These are phyloP conservation scores for Diaporthe citri DNA, from an alignment of 2,329 filamentous ascomycete genomes.

Conservation along the genomic window DNA sequence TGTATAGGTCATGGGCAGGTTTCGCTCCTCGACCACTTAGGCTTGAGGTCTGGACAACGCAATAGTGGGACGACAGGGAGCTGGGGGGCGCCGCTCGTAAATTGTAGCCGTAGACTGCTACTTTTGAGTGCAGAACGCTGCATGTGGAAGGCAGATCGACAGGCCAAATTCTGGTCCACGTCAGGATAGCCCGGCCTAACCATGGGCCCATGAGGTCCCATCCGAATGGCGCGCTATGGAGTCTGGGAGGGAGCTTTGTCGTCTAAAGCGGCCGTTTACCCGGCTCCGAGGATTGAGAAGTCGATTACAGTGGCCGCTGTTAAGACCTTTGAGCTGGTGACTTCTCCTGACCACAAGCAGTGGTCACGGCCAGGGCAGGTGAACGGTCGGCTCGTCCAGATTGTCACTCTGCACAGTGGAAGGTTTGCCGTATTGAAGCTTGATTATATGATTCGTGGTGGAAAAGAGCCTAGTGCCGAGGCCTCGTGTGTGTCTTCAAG, in stretches of 20 bases:
- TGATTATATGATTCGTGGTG: not conserved
- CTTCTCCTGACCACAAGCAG: not conserved
- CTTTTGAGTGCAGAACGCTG: not conserved
- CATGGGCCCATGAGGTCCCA: not conserved
- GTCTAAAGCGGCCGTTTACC: not conserved
- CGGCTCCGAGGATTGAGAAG: not conserved
- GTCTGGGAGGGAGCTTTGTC: not conserved
- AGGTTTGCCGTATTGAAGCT: conserved; percentile 14
- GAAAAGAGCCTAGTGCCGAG: not conserved
- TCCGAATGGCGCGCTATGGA: conserved; percentile 12
- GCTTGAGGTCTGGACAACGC: not conserved
- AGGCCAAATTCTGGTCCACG: conserved; percentile 13
- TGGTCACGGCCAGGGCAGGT: not conserved
- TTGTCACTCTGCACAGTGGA: not conserved
- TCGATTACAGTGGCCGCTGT: not conserved
- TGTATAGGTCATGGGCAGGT: conserved; percentile 10
- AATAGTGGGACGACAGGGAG: conserved; percentile 7
- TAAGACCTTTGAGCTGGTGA: not conserved
- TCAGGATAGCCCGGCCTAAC: not conserved
- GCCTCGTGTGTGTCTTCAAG: not conserved
- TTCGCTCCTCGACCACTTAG: conserved; percentile 18
- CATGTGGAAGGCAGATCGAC: conserved; percentile 1
- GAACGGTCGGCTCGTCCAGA: not conserved
- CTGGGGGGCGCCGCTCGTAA: not conserved
- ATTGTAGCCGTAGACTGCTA: not conserved